Conservation (phyloP, 345 rosid genomes). For the Acer negundo region DNA sequence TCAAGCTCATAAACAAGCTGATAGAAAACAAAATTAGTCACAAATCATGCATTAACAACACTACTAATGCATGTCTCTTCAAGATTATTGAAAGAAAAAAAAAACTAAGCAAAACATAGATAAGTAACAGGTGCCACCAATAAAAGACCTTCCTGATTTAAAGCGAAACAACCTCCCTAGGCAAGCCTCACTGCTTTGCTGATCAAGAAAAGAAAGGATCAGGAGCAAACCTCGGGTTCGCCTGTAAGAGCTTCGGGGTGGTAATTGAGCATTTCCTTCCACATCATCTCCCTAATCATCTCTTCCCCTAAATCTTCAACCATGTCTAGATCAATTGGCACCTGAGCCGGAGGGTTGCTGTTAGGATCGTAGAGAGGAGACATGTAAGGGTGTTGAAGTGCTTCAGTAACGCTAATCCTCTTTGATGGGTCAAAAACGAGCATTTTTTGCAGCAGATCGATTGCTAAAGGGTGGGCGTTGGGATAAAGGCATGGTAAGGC, state of each 20-base stretch:
- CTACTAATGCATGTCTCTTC: constrained; percentile 20
- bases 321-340: constrained; percentile 70
- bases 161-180: neutral
- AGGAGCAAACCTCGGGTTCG: constrained; percentile 32
- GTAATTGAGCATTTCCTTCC: constrained; percentile 75
- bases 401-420: constrained; percentile 77
- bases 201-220: constrained; percentile 11
- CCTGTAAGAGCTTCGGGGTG: constrained; percentile 50
- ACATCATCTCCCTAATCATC: constrained; percentile 80
- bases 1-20: constrained; percentile 21
- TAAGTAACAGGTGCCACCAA: constrained; percentile 2
- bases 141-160: constrained; percentile 16
- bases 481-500: constrained; percentile 65
- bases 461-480: constrained; percentile 61
- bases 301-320: constrained; percentile 70
- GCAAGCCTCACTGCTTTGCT: constrained; percentile 17
- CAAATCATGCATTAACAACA: constrained; percentile 15
- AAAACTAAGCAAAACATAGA: constrained; percentile 6
- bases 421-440: constrained; percentile 81
- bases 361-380: constrained; percentile 61
- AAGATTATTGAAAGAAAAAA: constrained; percentile 24
- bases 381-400: constrained; percentile 90
- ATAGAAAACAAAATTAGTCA: constrained; percentile 20
- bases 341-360: constrained; percentile 63
- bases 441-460: constrained; percentile 78